Percentiles rank a stretch among this genome's conserved stretches.
These are phyloP conservation scores for Colletotrichum endophyticum DNA, from an alignment of 2,329 filamentous ascomycete species.

Conservation along the genomic window DNA sequence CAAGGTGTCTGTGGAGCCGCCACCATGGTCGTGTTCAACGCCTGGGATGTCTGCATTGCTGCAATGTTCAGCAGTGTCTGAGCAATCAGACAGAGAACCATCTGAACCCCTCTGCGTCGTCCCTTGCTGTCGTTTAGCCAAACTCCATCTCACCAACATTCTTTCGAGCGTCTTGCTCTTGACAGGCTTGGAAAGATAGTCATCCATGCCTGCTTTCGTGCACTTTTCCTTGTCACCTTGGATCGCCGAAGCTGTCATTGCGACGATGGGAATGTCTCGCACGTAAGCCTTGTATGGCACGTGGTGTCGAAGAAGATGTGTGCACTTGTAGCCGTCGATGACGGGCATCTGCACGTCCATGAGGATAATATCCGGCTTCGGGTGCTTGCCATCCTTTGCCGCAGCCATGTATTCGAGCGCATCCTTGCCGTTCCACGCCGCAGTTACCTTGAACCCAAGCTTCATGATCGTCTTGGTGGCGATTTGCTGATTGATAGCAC, in stretches of 20 bases:
- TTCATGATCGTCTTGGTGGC: conserved; percentile 77
- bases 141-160: conserved; percentile 75
- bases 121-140: conserved; percentile 28
- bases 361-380: conserved; percentile 75
- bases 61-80: conserved; percentile 48
- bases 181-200: conserved; percentile 77
- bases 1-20: not conserved
- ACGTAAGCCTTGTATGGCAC: conserved; percentile 65
- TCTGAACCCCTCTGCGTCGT: conserved; percentile 14
- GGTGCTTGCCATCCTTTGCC: conserved; percentile 53
- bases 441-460: conserved; percentile 72
- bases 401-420: conserved; percentile 74
- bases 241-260: conserved; percentile 83
- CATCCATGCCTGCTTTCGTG: conserved; percentile 76
- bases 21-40: conserved; percentile 20
- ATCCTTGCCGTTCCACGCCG: conserved; percentile 80
- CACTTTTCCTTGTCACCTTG: conserved; percentile 80
- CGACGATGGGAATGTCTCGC: conserved; percentile 73
- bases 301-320: conserved; percentile 73
- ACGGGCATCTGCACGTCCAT: conserved; percentile 82
- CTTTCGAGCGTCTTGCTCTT: conserved; percentile 70
- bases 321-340: conserved; percentile 79
- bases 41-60: conserved; percentile 45
- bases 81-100: conserved; percentile 45
- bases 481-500: conserved; percentile 75